Evolutionary conservation across 2,329 filamentous ascomycete species (phyloP).

Genomic region (Alternaria longipes): DNA sequence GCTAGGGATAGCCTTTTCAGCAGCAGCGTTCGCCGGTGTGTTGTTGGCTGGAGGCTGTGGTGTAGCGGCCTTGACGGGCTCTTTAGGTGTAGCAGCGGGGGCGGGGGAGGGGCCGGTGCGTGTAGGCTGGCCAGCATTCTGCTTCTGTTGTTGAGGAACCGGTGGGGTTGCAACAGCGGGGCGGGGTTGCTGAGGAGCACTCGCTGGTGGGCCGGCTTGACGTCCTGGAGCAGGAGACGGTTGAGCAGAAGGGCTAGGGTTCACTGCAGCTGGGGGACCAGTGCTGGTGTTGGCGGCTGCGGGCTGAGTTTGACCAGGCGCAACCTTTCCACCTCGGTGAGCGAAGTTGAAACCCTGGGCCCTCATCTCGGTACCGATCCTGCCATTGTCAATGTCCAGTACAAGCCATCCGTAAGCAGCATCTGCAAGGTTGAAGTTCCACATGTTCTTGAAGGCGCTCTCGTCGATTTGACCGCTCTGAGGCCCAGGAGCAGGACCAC

Average conservation of each 20-base stretch:
- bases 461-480: slow-evolving; percentile 92
- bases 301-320: slow-evolving; percentile 50
- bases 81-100: slow-evolving; percentile 53
- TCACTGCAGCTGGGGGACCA: slow-evolving; percentile 49
- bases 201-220: slow-evolving; percentile 41
- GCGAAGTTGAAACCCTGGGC: slow-evolving; percentile 99
- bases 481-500: slow-evolving; percentile 78
- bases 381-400: slow-evolving; percentile 91
- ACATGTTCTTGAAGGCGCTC: slow-evolving; percentile 99
- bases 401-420: slow-evolving; percentile 97
- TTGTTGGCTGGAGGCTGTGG: slow-evolving; percentile 54
- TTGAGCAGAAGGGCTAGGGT: slow-evolving; percentile 51
- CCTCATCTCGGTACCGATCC: slow-evolving; percentile 98
- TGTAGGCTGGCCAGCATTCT: slow-evolving; percentile 51
- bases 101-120: slow-evolving; percentile 54
- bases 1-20: slow-evolving; percentile 53
- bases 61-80: slow-evolving; percentile 60
- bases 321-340: slow-evolving; percentile 82
- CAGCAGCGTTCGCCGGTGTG: slow-evolving; percentile 46
- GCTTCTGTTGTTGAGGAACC: slow-evolving; percentile 54
- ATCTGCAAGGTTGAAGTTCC: slow-evolving; percentile 99
- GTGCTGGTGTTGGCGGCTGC: slow-evolving; percentile 48
- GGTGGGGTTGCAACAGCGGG: slow-evolving; percentile 47
- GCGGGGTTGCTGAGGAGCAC: slow-evolving; percentile 47
- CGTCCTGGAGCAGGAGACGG: slow-evolving; percentile 47